Percentiles rank a stretch among this genome's conserved stretches.
Evolutionary conservation across 768 basidiomycete species (phyloP).

Genomic region (Lanmaoa rubissima): DNA sequence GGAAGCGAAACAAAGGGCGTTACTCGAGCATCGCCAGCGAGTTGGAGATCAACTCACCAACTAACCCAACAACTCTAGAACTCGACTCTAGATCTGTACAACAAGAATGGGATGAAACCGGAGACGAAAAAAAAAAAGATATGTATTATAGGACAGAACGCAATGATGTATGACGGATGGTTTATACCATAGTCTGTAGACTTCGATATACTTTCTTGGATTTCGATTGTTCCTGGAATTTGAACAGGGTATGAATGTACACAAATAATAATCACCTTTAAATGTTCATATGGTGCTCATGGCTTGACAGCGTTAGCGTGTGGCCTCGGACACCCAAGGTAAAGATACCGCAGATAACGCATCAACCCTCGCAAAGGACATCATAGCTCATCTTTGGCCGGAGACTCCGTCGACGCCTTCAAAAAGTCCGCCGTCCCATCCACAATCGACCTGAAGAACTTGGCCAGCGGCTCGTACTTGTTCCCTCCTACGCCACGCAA

Average conservation of each 20-base stretch:
- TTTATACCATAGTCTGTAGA: background rate
- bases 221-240: background rate
- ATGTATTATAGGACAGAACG: background rate
- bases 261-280: background rate
- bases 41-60: constrained; percentile 14
- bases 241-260: background rate
- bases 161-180: background rate
- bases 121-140: background rate
- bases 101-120: background rate
- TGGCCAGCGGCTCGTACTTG: constrained; percentile 73
- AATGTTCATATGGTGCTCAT: background rate
- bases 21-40: constrained; percentile 20
- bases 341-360: background rate
- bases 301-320: background rate
- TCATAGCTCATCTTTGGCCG: constrained; percentile 30
- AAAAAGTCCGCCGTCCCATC: constrained; percentile 64
- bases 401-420: constrained; percentile 39
- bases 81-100: background rate
- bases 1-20: constrained; percentile 31
- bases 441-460: constrained; percentile 69
- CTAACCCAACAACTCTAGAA: constrained; percentile 4
- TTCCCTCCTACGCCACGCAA: constrained; percentile 46
- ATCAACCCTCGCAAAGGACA: constrained; percentile 6
- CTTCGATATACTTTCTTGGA: background rate
- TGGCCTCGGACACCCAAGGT: background rate